phyloP scores from a whole-genome alignment of 2,329 filamentous ascomycete species.

The Xylariales sp. region DNA sequence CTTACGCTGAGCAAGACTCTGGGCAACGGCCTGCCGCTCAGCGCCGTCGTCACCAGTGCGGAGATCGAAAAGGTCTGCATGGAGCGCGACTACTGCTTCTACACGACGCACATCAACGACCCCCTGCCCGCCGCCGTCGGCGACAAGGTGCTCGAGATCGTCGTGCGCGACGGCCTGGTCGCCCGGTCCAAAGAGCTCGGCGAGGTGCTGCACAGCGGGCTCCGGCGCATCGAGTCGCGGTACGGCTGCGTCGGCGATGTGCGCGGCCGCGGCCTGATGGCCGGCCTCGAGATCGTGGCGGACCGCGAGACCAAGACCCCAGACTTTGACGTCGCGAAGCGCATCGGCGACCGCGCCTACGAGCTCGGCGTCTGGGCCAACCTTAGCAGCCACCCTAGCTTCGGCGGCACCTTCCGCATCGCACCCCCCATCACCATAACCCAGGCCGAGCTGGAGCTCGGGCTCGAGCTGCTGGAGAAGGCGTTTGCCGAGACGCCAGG shows the following conservation, averaged over 20 bases:
- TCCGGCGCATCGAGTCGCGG: conserved; percentile 39
- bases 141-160: conserved; percentile 57
- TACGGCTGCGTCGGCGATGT: conserved; percentile 61
- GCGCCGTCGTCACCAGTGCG: conserved; percentile 50
- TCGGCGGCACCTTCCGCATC: conserved; percentile 54
- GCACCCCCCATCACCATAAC: conserved; percentile 57
- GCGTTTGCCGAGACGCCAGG: conserved; percentile 38
- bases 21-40: conserved; percentile 55
- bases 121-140: conserved; percentile 56
- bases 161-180: conserved; percentile 50
- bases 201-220: conserved; percentile 38
- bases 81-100: conserved; percentile 49
- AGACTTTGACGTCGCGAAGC: conserved; percentile 40
- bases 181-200: conserved; percentile 39
- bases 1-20: conserved; percentile 58
- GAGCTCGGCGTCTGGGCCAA: conserved; percentile 54
- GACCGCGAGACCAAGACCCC: conserved; percentile 43
- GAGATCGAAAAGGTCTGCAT: conserved; percentile 44
- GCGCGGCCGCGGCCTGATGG: conserved; percentile 53
- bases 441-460: conserved; percentile 42
- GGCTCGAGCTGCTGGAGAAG: conserved; percentile 51
- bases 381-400: conserved; percentile 47
- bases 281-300: conserved; percentile 53
- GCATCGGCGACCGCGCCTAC: conserved; percentile 42
- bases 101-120: conserved; percentile 61